phyloP scores from a whole-genome alignment of 2,329 filamentous ascomycete genomes.

The Xylaria digitata region DNA sequence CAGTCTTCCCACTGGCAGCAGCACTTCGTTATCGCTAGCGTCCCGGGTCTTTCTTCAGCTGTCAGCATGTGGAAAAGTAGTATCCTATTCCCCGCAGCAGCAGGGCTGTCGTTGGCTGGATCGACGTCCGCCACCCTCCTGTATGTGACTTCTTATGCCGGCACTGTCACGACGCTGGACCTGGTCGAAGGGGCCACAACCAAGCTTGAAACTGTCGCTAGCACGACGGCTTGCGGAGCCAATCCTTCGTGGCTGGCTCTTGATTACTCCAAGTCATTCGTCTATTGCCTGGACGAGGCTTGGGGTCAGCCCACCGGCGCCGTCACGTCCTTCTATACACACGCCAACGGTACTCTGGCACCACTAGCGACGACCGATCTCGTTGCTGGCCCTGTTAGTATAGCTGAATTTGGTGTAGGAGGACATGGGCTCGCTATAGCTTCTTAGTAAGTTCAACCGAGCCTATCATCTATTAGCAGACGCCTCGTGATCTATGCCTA shows the following conservation, averaged over 20 bases:
- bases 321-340: constrained; percentile 50
- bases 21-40: constrained; percentile 10
- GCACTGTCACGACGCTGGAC: constrained; percentile 61
- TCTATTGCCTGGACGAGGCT: constrained; percentile 73
- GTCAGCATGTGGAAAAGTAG: constrained; percentile 45
- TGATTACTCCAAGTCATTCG: constrained; percentile 58
- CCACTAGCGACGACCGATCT: constrained; percentile 50
- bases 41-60: constrained; percentile 25
- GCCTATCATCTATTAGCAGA: constrained; percentile 23
- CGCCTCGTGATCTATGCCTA: constrained; percentile 16
- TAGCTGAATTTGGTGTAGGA: constrained; percentile 46
- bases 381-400: constrained; percentile 47
- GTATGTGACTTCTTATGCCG: constrained; percentile 62
- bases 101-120: constrained; percentile 43
- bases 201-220: constrained; percentile 57
- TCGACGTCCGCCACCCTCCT: constrained; percentile 55
- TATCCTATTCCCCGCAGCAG: constrained; percentile 43
- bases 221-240: constrained; percentile 60
- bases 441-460: constrained; percentile 48
- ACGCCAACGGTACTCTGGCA: constrained; percentile 61
- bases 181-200: constrained; percentile 49
- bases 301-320: constrained; percentile 40
- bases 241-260: constrained; percentile 72
- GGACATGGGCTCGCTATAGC: constrained; percentile 48
- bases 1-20: constrained; percentile 10